Evolutionary conservation across 2,329 filamentous ascomycete genomes (phyloP), one percentile per base, ranked within the genome.

Genomic region (Triangularia setosa): DNA sequence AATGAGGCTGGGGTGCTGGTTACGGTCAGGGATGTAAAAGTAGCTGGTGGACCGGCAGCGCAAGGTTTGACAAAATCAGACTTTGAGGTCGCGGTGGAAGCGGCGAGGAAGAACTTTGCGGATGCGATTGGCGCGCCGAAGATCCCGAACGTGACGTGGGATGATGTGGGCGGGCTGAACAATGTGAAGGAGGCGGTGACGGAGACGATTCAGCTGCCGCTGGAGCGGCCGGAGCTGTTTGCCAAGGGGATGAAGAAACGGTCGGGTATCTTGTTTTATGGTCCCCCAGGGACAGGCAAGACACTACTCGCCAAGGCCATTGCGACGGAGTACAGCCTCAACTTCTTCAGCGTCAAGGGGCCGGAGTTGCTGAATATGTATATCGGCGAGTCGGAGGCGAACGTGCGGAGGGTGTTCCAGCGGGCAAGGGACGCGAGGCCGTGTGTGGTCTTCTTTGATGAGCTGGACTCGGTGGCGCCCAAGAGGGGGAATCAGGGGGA

Each of bases 201-300:
- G 75, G 95, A 98, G 76, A 98, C 95, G 0, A 98, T 98, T 61
- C 94, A 97, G 75, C 83, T 98, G 35, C 95, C 94, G 0, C 84
- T 98, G 1, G 92, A 96, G 67, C 85, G 93, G 9, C 94, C 94
- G 0, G 95, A 98, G 75, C 84, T 98, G 1, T 98, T 98, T 72
- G 93, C 93, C 30, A 96, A 94, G 80, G 95, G 94, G 58, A 95
- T 98, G 90, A 97, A 97, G 84, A 98, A 98, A 80, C 89, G 94
- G 52, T 96, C 92, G 23, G 93, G 93, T 70, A 96, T 97, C 69
- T 78, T 96, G 24, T 96, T 97, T 78, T 96, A 96, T 73, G 93
- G 93, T 0, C 93, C 93, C 0, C 93, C 93, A 0, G 93, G 93
- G 67, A 96, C 93, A 1, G 93, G 93, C 71, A 97, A 97, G 79